Base-by-base conservation (phyloP, 345 rosid species). In the Nasturtium officinale region DNA sequence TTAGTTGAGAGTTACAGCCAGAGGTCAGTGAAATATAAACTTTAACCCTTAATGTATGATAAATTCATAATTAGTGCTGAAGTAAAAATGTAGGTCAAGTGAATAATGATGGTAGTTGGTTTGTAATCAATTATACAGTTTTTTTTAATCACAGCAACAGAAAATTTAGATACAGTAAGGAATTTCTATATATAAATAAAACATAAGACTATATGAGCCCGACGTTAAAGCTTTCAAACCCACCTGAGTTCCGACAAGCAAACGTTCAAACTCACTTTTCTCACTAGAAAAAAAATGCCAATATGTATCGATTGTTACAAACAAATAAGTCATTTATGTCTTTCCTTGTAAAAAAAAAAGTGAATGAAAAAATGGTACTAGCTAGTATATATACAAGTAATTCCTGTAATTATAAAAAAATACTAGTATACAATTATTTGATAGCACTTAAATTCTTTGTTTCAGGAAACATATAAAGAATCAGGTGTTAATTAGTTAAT, bases 191-290 rank as follows among this genome's bases (percentile, higher is more conserved):
- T n/a, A n/a, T n/a, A n/a, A n/a, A n/a, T n/a, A n/a, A n/a, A n/a
- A n/a, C n/a, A n/a, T n/a, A n/a, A n/a, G n/a, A n/a, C n/a, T 2
- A 3, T 23, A 20, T 13, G 29, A 42, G 5, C 17, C 42, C 26
- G 23, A 26, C 25, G 68, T 46, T 26, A 46, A 63, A 47, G 20
- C n/a, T n/a, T n/a, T n/a, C n/a, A n/a, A n/a, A n/a, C n/a, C n/a
- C n/a, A n/a, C n/a, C n/a, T n/a, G n/a, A n/a, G n/a, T n/a, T n/a
- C n/a, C n/a, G n/a, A n/a, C n/a, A n/a, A n/a, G n/a, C n/a, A n/a
- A n/a, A n/a, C 69, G 12, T 61, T 40, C 5, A 38, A 23, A 11
- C 9, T 8, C 23, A 61, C 15, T 25, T 40, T 8, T 4, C 35
- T 61, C 15, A 61, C 7, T 23, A 13, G n/a, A n/a, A n/a, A n/a